Evolutionary conservation across 1,284 basidiomycete genomes (phyloP).

Genomic region (Trametes pubescens): DNA sequence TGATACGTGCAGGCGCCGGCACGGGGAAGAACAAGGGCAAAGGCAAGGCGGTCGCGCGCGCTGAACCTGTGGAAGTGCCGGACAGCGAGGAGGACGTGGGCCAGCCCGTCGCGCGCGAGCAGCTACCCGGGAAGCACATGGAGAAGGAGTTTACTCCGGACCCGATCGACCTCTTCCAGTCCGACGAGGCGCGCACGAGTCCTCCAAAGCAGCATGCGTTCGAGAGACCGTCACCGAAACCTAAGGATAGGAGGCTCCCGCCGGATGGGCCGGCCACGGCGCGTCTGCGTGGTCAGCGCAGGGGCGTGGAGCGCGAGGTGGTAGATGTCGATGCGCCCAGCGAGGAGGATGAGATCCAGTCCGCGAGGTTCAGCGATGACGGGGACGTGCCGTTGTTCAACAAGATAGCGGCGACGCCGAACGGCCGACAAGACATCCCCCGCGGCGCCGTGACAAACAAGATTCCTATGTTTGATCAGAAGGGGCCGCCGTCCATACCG

Average conservation of each 20-base stretch:
- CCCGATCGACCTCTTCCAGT: slow-evolving; percentile 16
- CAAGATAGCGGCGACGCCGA: slow-evolving; percentile 14
- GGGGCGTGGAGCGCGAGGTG: not conserved
- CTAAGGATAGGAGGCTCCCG: slow-evolving; percentile 14
- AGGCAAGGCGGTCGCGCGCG: slow-evolving; percentile 3
- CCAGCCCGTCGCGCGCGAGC: slow-evolving; percentile 1
- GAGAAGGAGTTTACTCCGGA: slow-evolving; percentile 17
- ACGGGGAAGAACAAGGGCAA: slow-evolving; percentile 16
- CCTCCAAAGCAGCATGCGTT: slow-evolving; percentile 12
- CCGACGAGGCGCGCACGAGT: not conserved
- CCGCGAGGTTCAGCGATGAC: slow-evolving; percentile 17
- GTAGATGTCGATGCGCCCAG: slow-evolving; percentile 19
- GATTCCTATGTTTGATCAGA: slow-evolving; percentile 14
- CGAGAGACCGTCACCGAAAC: slow-evolving; percentile 6
- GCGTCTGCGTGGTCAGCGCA: slow-evolving; percentile 9
- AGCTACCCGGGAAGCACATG: not conserved
- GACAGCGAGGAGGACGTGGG: slow-evolving; percentile 17
- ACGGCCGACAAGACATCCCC: slow-evolving; percentile 18
- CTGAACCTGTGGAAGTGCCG: slow-evolving; percentile 7
- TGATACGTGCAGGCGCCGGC: slow-evolving; percentile 4
- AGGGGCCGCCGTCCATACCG: not conserved
- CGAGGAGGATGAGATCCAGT: slow-evolving; percentile 21
- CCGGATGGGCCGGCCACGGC: slow-evolving; percentile 20
- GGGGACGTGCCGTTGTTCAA: not conserved
- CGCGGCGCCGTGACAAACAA: slow-evolving; percentile 20